Conservation (phyloP, 2,329 filamentous ascomycete genomes). For the Verticillium nonalfalfae region DNA sequence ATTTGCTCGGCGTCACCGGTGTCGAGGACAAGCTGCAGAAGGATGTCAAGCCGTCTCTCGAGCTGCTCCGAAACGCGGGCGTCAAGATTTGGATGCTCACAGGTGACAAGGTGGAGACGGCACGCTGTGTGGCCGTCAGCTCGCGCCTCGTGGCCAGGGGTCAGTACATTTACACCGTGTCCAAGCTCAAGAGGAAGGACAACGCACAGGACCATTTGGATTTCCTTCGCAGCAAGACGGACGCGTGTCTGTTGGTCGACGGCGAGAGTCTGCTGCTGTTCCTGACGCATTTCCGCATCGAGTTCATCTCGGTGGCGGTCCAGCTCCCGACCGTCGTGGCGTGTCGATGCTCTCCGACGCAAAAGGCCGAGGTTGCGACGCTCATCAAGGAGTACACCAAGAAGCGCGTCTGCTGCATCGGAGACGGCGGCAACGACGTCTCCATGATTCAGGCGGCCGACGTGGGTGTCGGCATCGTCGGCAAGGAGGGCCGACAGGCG, state of each 20-base stretch:
- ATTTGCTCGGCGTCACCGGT: slow-evolving; percentile 93
- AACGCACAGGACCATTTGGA: slow-evolving; percentile 83
- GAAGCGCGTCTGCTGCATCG: slow-evolving; percentile 95
- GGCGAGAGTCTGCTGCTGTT: slow-evolving; percentile 84
- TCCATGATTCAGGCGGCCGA: slow-evolving; percentile 99
- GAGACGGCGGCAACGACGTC: slow-evolving; percentile 96
- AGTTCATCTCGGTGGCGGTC: slow-evolving; percentile 87
- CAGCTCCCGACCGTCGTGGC: slow-evolving; percentile 87
- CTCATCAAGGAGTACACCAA: slow-evolving; percentile 88
- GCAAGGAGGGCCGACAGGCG: slow-evolving; percentile 94
- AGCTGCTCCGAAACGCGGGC: slow-evolving; percentile 90
- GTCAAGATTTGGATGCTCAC: slow-evolving; percentile 99
- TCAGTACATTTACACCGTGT: slow-evolving; percentile 92
- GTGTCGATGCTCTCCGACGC: slow-evolving; percentile 92
- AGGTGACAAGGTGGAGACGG: slow-evolving; percentile 96
- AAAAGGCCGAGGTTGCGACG: slow-evolving; percentile 89
- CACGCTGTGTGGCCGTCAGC: slow-evolving; percentile 89
- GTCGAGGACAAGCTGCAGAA: slow-evolving; percentile 96
- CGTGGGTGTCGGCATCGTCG: slow-evolving; percentile 95
- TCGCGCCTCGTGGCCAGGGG: slow-evolving; percentile 90
- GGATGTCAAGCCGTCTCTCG: slow-evolving; percentile 91
- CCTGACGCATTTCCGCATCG: slow-evolving; percentile 71
- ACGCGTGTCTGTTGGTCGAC: slow-evolving; percentile 85
- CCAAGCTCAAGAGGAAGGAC: slow-evolving; percentile 77
- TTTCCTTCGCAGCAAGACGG: slow-evolving; percentile 80